These are phyloP conservation scores for Cetraspora pellucida DNA, from an alignment of 192 early-diverging fungal genomes.

Conservation along the genomic window DNA sequence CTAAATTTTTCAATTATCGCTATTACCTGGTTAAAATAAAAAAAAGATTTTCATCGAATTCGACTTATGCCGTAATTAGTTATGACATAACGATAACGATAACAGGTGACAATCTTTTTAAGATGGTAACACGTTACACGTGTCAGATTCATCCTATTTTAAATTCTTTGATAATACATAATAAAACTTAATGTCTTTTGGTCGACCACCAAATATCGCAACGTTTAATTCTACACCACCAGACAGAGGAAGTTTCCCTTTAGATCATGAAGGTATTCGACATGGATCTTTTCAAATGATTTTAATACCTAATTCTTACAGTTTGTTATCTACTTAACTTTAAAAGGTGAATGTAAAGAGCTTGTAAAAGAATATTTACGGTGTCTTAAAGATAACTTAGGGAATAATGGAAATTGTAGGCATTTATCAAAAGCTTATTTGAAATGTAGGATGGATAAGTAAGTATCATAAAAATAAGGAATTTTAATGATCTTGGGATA, in stretches of 20 bases:
- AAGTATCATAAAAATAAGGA: constrained; percentile 20
- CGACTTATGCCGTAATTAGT: no score
- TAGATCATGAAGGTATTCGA: constrained; percentile 75
- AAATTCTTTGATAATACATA: background rate
- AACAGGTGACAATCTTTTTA: no score
- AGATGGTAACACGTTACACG: no score
- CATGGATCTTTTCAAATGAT: background rate
- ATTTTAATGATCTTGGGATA: no score
- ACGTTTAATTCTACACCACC: constrained; percentile 73
- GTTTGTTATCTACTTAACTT: background rate
- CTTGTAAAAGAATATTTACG: constrained; percentile 80
- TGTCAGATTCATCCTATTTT: no score
- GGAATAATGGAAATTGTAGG: constrained; percentile 72
- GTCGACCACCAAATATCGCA: constrained; percentile 66
- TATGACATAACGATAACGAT: no score
- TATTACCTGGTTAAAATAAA: no score
- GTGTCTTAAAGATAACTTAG: constrained; percentile 75
- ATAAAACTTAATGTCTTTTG: constrained; percentile 68
- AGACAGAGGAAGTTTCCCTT: constrained; percentile 86
- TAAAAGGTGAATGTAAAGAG: constrained; percentile 74
- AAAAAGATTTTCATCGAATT: no score
- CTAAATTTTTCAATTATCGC: no score
- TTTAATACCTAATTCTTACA: background rate
- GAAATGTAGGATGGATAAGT: constrained; percentile 90
- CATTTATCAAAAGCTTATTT: constrained; percentile 78